phyloP scores from a whole-genome alignment of 1,139 yeast genomes.

The Geotrichum histeridarum region DNA sequence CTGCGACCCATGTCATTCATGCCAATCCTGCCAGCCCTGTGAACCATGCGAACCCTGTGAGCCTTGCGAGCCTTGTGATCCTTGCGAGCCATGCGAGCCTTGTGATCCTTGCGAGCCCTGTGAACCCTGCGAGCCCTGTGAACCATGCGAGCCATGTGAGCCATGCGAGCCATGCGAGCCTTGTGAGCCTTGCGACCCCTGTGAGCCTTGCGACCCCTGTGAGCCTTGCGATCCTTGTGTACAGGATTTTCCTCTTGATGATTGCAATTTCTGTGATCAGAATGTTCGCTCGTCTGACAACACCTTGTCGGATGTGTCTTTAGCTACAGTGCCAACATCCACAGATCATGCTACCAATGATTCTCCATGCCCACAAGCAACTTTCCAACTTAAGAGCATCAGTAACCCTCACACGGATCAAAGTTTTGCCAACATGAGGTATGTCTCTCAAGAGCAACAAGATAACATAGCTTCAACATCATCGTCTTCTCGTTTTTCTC shows the following conservation, averaged over 20 bases:
- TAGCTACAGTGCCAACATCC: conserved; percentile 5
- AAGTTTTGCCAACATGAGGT: too few relatives aligned
- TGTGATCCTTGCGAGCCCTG: conserved; percentile 9
- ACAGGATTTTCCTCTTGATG: background rate
- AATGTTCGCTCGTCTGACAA: background rate
- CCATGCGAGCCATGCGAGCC: conserved; percentile 7
- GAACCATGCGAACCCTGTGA: background rate
- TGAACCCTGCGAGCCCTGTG: conserved; percentile 3
- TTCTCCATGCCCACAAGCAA: background rate
- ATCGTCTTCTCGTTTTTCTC: too few relatives aligned
- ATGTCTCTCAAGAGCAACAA: too few relatives aligned
- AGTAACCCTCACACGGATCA: too few relatives aligned
- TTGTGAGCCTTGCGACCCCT: background rate
- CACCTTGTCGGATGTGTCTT: background rate
- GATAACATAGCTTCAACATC: too few relatives aligned
- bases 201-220: conserved; percentile 4
- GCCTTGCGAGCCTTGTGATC: conserved; percentile 2
- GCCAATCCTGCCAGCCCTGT: conserved; percentile 5
- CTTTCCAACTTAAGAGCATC: too few relatives aligned
- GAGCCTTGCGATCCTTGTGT: background rate
- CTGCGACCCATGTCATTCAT: background rate
- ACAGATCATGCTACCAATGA: background rate
- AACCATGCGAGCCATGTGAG: conserved; percentile 5
- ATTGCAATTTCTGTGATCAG: conserved; percentile 1
- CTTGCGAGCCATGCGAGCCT: conserved; percentile 1